These are phyloP conservation scores for Hanseniaspora thailandica DNA, from an alignment of 805 yeast genomes.

Conservation along the genomic window DNA sequence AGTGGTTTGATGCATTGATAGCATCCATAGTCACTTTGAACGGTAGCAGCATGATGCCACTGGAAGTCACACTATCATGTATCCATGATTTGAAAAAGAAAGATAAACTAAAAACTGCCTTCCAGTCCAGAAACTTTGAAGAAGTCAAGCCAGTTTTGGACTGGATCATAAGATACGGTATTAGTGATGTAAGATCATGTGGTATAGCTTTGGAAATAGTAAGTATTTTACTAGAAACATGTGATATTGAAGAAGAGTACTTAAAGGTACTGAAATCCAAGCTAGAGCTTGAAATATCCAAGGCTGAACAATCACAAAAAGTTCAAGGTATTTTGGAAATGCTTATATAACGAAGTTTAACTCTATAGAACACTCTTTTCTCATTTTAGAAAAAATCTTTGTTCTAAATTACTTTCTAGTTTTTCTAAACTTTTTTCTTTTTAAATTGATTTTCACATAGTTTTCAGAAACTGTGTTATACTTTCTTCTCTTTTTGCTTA, in stretches of 20 bases:
- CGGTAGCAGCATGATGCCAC: conserved; percentile 44
- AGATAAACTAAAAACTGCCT: conserved; percentile 76
- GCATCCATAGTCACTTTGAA: conserved; percentile 52
- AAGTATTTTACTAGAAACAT: conserved; percentile 59
- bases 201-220: conserved; percentile 59
- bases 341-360: conserved; percentile 35
- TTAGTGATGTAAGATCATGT: conserved; percentile 68
- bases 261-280: conserved; percentile 48
- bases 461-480: conserved; percentile 35
- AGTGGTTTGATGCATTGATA: conserved; percentile 89
- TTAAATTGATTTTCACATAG: conserved; percentile 43
- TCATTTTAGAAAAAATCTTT: too few species aligned
- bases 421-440: conserved; percentile 28
- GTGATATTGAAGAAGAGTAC: conserved; percentile 68
- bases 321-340: conserved; percentile 90
- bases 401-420: background rate
- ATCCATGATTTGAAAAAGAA: conserved; percentile 75
- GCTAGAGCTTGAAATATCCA: conserved; percentile 56
- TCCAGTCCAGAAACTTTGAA: conserved; percentile 74
- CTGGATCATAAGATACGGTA: conserved; percentile 61
- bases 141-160: conserved; percentile 72
- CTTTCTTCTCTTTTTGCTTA: conserved; percentile 21
- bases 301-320: conserved; percentile 77
- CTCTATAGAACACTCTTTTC: too few species aligned
- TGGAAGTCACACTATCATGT: conserved; percentile 71